These are phyloP conservation scores for Aphanomyces invadans DNA, from an alignment of 352 stramenopile species.

Conservation along the genomic window DNA sequence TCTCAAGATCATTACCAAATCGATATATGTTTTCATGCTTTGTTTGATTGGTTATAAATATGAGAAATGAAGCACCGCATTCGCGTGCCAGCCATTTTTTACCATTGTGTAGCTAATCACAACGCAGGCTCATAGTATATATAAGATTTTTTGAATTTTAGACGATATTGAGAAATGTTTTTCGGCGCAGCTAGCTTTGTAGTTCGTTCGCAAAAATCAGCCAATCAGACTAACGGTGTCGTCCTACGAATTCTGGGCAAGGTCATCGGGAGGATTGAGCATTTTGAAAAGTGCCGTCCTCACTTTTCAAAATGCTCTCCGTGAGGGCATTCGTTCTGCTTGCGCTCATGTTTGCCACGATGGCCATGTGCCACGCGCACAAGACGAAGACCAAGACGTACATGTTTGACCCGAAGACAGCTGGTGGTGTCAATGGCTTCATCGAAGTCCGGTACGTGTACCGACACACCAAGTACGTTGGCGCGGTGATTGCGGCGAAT, in stretches of 20 bases:
- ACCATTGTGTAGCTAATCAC: no score
- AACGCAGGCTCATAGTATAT: no score
- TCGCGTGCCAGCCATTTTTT: no score
- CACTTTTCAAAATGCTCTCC: background rate
- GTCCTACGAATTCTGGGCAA: background rate
- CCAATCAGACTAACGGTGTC: background rate
- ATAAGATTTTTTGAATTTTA: no score
- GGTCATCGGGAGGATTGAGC: no score
- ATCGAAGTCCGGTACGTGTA: slow-evolving; percentile 1
- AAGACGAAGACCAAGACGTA: background rate
- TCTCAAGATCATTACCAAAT: no score
- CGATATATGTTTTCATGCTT: no score
- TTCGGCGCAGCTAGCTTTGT: no score
- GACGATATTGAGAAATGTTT: no score
- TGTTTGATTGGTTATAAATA: slow-evolving; percentile 1
- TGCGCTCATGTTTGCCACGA: background rate
- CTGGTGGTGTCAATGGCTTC: slow-evolving; percentile 10
- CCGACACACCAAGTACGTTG: slow-evolving; percentile 10
- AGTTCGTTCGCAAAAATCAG: no score
- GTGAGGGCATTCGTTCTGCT: background rate
- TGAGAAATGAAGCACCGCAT: background rate
- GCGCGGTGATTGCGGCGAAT: slow-evolving; percentile 25
- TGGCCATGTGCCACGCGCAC: background rate
- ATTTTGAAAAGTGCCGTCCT: no score
- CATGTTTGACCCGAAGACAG: background rate